phyloP scores from a whole-genome alignment of 1,284 basidiomycete genomes.

The Tetrapyrgos nigripes region DNA sequence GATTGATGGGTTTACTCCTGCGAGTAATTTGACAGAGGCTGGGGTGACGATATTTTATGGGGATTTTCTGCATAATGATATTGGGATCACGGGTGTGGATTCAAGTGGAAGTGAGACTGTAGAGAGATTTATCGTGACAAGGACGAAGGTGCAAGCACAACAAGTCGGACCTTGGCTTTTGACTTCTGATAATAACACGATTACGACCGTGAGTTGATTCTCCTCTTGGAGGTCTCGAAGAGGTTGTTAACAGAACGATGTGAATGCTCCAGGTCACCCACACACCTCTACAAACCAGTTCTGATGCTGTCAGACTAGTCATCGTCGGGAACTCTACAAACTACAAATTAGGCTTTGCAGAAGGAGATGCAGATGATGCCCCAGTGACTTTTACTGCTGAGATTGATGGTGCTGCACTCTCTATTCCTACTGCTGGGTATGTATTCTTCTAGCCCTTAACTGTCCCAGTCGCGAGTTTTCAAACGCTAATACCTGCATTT shows the following conservation, averaged over 20 bases:
- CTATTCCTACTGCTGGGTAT: constrained; percentile 39
- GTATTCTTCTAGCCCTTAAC: constrained; percentile 10
- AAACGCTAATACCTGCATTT: neutral
- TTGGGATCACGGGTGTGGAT: constrained; percentile 34
- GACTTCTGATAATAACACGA: constrained; percentile 37
- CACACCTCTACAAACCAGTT: constrained; percentile 28
- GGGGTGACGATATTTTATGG: constrained; percentile 42
- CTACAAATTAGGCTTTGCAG: constrained; percentile 40
- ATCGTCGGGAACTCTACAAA: constrained; percentile 33
- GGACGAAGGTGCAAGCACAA: constrained; percentile 35
- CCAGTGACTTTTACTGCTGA: constrained; percentile 7
- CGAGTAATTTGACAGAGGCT: constrained; percentile 37
- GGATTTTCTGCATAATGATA: constrained; percentile 45
- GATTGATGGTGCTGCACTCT: constrained; percentile 28
- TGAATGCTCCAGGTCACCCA: constrained; percentile 26
- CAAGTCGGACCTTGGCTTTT: constrained; percentile 44
- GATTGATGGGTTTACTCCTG: constrained; percentile 34
- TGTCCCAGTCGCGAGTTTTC: neutral
- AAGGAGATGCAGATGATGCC: constrained; percentile 25
- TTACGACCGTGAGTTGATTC: constrained; percentile 31
- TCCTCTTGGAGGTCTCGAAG: neutral
- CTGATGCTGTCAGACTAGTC: constrained; percentile 34
- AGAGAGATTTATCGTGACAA: constrained; percentile 31
- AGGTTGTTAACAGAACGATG: neutral
- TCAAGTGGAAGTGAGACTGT: constrained; percentile 13